Conservation (phyloP, 352 stramenopile species). For the Globisporangium sylvaticum region DNA sequence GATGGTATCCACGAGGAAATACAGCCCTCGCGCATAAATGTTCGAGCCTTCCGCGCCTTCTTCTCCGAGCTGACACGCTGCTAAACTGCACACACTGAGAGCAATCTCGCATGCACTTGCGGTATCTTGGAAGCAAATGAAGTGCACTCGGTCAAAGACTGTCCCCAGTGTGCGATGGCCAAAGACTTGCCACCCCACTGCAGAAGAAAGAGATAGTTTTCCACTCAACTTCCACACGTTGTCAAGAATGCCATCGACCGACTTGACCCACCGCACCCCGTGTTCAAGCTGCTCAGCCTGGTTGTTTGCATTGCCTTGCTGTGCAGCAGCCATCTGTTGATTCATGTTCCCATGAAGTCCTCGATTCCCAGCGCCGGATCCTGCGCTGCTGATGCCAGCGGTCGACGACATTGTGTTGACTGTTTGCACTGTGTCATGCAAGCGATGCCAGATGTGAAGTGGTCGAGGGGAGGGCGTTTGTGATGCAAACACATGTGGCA, state of each 20-base stretch:
- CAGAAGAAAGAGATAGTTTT: slow-evolving; percentile 43
- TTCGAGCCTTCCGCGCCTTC: slow-evolving; percentile 8
- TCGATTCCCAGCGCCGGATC: slow-evolving; percentile 1
- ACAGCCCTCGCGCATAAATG: slow-evolving; percentile 30
- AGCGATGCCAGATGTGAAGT: slow-evolving; percentile 38
- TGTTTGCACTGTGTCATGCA: slow-evolving; percentile 21
- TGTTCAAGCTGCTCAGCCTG: slow-evolving; percentile 8
- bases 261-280: slow-evolving; percentile 56
- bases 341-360: slow-evolving; percentile 21
- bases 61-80: slow-evolving; percentile 16
- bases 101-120: slow-evolving; percentile 48
- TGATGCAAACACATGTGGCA: slow-evolving; percentile 30
- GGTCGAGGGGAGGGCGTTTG: slow-evolving; percentile 32
- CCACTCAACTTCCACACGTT: slow-evolving; percentile 62
- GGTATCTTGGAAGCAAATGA: slow-evolving; percentile 49
- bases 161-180: slow-evolving; percentile 42
- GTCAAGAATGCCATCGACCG: slow-evolving; percentile 51
- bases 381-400: not conserved
- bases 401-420: slow-evolving; percentile 6
- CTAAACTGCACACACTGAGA: slow-evolving; percentile 46
- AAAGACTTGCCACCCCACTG: slow-evolving; percentile 47
- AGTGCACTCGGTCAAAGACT: slow-evolving; percentile 46
- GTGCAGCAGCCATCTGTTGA: slow-evolving; percentile 19
- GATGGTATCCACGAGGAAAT: slow-evolving; percentile 30
- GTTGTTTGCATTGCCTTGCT: slow-evolving; percentile 13